Evolutionary conservation across 352 stramenopile genomes (phyloP).

Genomic region (Aphanomyces astaci): DNA sequence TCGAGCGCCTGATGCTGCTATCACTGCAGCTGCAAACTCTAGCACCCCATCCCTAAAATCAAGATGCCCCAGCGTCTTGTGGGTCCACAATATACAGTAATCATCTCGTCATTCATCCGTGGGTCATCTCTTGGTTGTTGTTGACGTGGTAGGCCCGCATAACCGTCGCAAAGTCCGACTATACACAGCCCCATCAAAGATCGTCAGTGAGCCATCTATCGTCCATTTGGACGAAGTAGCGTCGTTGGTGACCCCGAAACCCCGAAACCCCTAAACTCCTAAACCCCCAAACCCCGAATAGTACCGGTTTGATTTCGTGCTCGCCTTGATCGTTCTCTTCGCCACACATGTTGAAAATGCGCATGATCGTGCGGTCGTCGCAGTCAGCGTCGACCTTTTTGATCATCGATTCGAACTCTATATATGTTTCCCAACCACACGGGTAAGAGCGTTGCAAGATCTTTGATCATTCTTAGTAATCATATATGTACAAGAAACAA

Average conservation of each 20-base stretch:
- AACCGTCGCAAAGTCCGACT: slow-evolving; percentile 21
- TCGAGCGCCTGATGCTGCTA: slow-evolving; percentile 19
- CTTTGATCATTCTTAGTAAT: too few relatives aligned
- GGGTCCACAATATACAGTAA: too few relatives aligned
- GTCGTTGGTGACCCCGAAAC: too few relatives aligned
- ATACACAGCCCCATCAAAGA: not conserved
- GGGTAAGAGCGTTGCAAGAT: too few relatives aligned
- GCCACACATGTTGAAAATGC: slow-evolving; percentile 61
- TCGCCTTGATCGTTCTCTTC: slow-evolving; percentile 81
- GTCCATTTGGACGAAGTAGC: too few relatives aligned
- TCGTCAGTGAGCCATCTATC: not conserved
- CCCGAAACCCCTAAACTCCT: too few relatives aligned
- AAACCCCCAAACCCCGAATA: too few relatives aligned
- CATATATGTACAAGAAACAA: too few relatives aligned
- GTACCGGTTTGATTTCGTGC: slow-evolving; percentile 49
- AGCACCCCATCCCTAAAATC: too few relatives aligned
- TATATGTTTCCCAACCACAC: too few relatives aligned
- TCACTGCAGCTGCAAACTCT: not conserved
- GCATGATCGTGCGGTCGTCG: slow-evolving; percentile 47
- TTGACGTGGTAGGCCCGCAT: slow-evolving; percentile 17
- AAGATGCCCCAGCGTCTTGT: too few relatives aligned
- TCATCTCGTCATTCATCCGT: too few relatives aligned
- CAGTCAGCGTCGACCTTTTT: slow-evolving; percentile 41
- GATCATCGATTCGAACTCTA: slow-evolving; percentile 53
- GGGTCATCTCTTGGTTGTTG: not conserved